Conservation (phyloP, 352 stramenopile species). For the Blastocystis sp. region DNA sequence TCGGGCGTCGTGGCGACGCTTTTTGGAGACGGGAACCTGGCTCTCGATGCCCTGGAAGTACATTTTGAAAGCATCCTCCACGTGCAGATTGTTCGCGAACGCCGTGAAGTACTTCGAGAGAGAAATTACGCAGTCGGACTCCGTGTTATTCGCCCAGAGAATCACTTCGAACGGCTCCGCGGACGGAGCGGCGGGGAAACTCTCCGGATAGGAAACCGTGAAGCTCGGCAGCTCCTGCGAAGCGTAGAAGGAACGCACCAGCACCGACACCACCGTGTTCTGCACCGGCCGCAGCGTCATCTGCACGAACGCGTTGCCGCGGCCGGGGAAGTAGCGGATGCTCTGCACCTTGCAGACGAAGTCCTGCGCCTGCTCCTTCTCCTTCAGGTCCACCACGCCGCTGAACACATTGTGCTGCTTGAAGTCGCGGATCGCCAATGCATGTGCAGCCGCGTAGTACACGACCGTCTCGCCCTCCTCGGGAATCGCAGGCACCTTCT, state of each 20-base stretch:
- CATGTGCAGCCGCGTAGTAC: slow-evolving; percentile 18
- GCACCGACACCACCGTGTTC: not conserved
- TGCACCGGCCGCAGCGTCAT: not conserved
- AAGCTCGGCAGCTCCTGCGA: not conserved
- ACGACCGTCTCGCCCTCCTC: slow-evolving; percentile 30
- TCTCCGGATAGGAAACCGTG: not conserved
- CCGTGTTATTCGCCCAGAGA: slow-evolving; percentile 1
- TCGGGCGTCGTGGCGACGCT: not conserved
- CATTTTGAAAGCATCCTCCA: not conserved
- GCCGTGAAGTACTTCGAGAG: not conserved
- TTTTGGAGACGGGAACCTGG: not conserved
- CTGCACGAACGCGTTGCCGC: slow-evolving; percentile 9
- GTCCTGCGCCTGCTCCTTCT: not conserved
- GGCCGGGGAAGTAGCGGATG: slow-evolving; percentile 11
- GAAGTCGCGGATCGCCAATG: not conserved
- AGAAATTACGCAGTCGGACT: slow-evolving; percentile 28
- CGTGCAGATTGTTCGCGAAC: slow-evolving; percentile 12
- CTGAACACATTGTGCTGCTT: slow-evolving; percentile 13
- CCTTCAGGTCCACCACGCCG: not conserved
- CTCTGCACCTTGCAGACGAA: slow-evolving; percentile 20
- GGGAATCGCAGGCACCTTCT: not conserved
- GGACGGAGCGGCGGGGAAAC: not conserved
- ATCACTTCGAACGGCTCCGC: not conserved
- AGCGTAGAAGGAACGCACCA: slow-evolving; percentile 25
- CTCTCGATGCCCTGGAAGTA: slow-evolving; percentile 26